Percentiles rank a stretch among this genome's conserved stretches.
phyloP scores from a whole-genome alignment of 2,329 filamentous ascomycete species.

The Microsporum audouinii region DNA sequence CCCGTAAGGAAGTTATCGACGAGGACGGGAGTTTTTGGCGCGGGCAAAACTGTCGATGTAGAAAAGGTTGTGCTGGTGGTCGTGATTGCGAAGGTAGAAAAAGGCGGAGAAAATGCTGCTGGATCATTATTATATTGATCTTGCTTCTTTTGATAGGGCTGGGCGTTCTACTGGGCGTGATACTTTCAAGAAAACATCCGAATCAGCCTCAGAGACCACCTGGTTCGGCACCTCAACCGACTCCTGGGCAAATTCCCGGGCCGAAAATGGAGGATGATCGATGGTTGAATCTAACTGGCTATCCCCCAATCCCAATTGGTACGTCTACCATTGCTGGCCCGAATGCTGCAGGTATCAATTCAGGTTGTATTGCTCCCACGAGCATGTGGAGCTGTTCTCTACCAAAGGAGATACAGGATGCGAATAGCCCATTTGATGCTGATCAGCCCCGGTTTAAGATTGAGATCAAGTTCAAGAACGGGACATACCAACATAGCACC shows the following conservation, averaged over 20 bases:
- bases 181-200: slow-evolving; percentile 14
- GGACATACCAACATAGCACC: slow-evolving; percentile 50
- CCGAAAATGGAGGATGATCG: slow-evolving; percentile 33
- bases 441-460: slow-evolving; percentile 69
- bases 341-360: slow-evolving; percentile 51
- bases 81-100: slow-evolving; percentile 53
- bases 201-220: background rate
- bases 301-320: slow-evolving; percentile 76
- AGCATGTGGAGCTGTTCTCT: slow-evolving; percentile 79
- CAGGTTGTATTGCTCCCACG: slow-evolving; percentile 58
- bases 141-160: slow-evolving; percentile 32
- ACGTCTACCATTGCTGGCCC: slow-evolving; percentile 67
- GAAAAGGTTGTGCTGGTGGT: slow-evolving; percentile 54
- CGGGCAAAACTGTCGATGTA: slow-evolving; percentile 52
- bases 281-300: slow-evolving; percentile 79
- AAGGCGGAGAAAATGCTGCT: slow-evolving; percentile 46
- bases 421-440: slow-evolving; percentile 50
- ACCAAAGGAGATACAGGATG: slow-evolving; percentile 62
- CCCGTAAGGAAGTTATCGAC: slow-evolving; percentile 55
- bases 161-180: slow-evolving; percentile 38
- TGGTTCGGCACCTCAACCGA: background rate
- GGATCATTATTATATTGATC: slow-evolving; percentile 39
- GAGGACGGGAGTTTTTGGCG: slow-evolving; percentile 53
- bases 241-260: background rate
- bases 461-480: slow-evolving; percentile 55